phyloP scores from a whole-genome alignment of 2,329 filamentous ascomycete species.

The Huntiella bhutanensis region DNA sequence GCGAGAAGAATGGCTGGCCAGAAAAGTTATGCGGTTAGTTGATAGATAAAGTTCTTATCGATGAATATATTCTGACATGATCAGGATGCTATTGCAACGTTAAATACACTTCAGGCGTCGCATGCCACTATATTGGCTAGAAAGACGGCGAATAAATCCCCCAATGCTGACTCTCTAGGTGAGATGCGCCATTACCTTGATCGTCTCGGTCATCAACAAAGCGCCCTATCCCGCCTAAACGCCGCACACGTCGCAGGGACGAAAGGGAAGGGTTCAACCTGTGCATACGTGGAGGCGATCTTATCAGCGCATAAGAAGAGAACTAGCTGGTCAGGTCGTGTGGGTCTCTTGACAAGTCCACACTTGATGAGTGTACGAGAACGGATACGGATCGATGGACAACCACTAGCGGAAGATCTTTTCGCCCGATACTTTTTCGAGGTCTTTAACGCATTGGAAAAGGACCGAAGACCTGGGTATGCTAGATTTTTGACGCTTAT shows the following conservation, averaged over 20 bases:
- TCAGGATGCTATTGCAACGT: constrained; percentile 68
- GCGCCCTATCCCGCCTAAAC: constrained; percentile 40
- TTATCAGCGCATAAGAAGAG: constrained; percentile 30
- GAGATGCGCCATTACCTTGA: constrained; percentile 66
- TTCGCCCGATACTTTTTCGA: constrained; percentile 52
- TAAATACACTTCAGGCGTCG: constrained; percentile 85
- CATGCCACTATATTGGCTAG: constrained; percentile 64
- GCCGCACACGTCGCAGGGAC: constrained; percentile 54
- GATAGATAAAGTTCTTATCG: too few relatives aligned
- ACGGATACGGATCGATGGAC: constrained; percentile 43
- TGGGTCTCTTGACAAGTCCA: constrained; percentile 50
- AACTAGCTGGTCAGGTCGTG: constrained; percentile 22
- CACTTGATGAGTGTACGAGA: constrained; percentile 50
- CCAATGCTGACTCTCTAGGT: constrained; percentile 50
- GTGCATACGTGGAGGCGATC: constrained; percentile 46
- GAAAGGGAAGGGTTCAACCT: constrained; percentile 61
- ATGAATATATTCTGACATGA: not conserved
- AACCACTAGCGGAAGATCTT: constrained; percentile 34
- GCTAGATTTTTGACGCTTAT: constrained; percentile 46
- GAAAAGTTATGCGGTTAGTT: too few relatives aligned
- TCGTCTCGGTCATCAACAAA: constrained; percentile 54
- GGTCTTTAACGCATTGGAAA: constrained; percentile 38
- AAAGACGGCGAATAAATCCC: constrained; percentile 50
- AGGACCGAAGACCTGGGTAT: constrained; percentile 30
- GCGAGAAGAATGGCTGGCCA: too few relatives aligned